Percentiles rank a stretch among this genome's conserved stretches.
Conservation (phyloP, 441 rosid genomes). For the Sinapis alba region DNA sequence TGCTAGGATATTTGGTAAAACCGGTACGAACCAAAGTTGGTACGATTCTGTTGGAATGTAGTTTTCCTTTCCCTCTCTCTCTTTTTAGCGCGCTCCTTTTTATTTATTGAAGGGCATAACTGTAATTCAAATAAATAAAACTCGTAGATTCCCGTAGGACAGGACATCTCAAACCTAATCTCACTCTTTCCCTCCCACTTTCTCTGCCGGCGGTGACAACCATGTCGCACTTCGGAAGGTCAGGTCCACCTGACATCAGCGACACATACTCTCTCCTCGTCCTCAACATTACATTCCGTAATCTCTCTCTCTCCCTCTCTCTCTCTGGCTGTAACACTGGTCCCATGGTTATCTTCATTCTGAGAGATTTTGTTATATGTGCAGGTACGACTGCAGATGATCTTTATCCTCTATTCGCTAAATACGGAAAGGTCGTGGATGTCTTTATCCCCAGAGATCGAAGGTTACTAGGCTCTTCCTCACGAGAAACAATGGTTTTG, state of each 20-base stretch:
- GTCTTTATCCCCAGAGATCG: conserved; percentile 80
- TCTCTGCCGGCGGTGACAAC: conserved; percentile 22
- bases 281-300: conserved; percentile 97
- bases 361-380: conserved; percentile 10
- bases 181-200: neutral
- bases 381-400: conserved; percentile 77
- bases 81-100: neutral
- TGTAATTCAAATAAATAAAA: too few relatives aligned
- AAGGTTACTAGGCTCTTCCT: conserved; percentile 45
- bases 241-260: conserved; percentile 94
- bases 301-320: neutral
- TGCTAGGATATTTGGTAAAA: neutral
- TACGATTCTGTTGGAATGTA: neutral
- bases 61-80: neutral
- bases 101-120: conserved; percentile 2
- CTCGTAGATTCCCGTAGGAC: too few relatives aligned
- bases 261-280: conserved; percentile 97
- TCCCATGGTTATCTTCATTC: neutral
- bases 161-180: conserved; percentile 52
- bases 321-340: neutral
- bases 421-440: conserved; percentile 81
- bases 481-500: too few relatives aligned
- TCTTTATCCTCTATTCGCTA: conserved; percentile 70
- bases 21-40: conserved; percentile 1
- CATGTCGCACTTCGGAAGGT: conserved; percentile 97